Evolutionary conservation across 176 grass and related monocot genomes (phyloP).

Genomic region (Musa schizocarpa): DNA sequence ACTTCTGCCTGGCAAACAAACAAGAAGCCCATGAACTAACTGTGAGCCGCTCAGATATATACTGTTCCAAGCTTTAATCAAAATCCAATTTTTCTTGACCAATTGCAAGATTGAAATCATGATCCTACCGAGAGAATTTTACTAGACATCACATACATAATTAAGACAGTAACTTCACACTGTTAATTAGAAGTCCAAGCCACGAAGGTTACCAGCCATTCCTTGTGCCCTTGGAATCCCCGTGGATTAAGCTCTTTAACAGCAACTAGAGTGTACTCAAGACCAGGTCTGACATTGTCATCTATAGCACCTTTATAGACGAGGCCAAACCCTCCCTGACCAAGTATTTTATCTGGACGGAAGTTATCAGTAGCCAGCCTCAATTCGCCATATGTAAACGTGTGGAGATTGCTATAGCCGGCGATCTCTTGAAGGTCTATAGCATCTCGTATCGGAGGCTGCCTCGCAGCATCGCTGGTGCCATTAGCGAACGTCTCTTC

Average conservation of each 20-base stretch:
- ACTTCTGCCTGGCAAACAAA: conserved; percentile 75
- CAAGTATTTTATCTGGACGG: conserved; percentile 73
- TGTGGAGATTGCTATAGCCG: conserved; percentile 72
- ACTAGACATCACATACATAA: neutral
- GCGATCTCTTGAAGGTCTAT: conserved; percentile 53
- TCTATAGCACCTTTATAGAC: conserved; percentile 92
- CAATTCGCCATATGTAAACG: conserved; percentile 75
- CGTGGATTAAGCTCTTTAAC: conserved; percentile 94
- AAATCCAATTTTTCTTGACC: neutral
- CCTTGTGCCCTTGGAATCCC: conserved; percentile 90
- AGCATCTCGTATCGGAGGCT: conserved; percentile 36
- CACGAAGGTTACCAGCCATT: conserved; percentile 77
- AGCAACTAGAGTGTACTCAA: conserved; percentile 67
- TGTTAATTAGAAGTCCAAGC: neutral
- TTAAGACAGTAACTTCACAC: conserved; percentile 3
- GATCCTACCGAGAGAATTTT: neutral
- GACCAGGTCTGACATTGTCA: conserved; percentile 67
- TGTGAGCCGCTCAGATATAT: neutral
- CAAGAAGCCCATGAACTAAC: neutral
- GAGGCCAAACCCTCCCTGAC: conserved; percentile 90
- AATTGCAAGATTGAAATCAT: neutral
- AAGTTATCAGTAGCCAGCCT: conserved; percentile 79
- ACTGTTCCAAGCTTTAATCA: neutral
- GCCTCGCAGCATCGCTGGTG: neutral
- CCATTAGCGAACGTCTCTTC: neutral